Percentiles rank a stretch among this genome's conserved stretches.
phyloP scores from a whole-genome alignment of 2,329 filamentous ascomycete species.

The Pyrenophora graminea region DNA sequence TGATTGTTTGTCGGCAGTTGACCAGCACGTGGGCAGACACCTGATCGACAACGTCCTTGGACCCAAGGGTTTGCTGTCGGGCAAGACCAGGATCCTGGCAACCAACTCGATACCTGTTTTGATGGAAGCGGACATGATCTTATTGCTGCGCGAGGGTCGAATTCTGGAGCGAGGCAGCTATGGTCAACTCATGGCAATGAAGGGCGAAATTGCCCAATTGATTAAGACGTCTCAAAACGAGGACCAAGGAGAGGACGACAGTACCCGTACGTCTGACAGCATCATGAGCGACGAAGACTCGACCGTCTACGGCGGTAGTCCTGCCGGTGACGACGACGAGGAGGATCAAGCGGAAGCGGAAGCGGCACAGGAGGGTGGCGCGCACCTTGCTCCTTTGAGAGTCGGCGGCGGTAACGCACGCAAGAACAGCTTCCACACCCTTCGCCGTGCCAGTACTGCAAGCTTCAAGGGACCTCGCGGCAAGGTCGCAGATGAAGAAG shows the following conservation, averaged over 20 bases:
- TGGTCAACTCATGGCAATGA: conserved; percentile 88
- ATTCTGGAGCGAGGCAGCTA: conserved; percentile 90
- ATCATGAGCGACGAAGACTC: conserved; percentile 72
- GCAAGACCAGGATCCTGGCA: conserved; percentile 89
- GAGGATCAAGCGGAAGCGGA: conserved; percentile 59
- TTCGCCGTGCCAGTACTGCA: conserved; percentile 87
- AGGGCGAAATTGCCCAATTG: conserved; percentile 83
- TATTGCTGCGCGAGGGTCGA: conserved; percentile 78
- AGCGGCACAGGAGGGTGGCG: conserved; percentile 69
- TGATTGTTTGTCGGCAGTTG: conserved; percentile 94
- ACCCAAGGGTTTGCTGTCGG: conserved; percentile 75
- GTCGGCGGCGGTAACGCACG: conserved; percentile 61
- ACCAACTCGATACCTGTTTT: conserved; percentile 95
- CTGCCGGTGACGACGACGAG: conserved; percentile 56
- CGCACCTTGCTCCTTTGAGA: conserved; percentile 74
- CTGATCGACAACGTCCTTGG: conserved; percentile 94
- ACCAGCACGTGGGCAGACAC: conserved; percentile 94
- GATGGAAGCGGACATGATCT: conserved; percentile 86
- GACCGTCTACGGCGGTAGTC: conserved; percentile 58
- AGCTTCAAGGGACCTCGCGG: conserved; percentile 86
- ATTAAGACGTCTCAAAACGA: conserved; percentile 73
- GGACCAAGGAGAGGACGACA: conserved; percentile 50
- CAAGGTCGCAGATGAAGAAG: conserved; percentile 83
- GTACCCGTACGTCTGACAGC: conserved; percentile 54
- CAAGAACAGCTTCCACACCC: conserved; percentile 71